Percentiles rank a stretch among this genome's conserved stretches.
Evolutionary conservation across 768 basidiomycete species (phyloP).

Genomic region (Lactarius psammicola): DNA sequence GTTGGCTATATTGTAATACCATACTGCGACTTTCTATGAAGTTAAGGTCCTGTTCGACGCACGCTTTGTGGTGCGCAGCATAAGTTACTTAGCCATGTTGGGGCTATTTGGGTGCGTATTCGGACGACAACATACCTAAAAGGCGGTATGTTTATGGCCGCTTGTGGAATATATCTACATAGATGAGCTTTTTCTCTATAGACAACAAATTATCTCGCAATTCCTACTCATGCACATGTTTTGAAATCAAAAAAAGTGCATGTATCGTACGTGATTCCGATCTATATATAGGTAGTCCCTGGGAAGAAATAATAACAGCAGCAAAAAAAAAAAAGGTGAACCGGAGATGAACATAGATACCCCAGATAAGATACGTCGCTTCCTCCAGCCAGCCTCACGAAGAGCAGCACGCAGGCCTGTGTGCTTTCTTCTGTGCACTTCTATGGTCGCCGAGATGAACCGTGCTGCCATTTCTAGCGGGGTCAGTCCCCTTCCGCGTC

Average conservation of each 20-base stretch:
- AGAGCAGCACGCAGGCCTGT: conserved; percentile 11
- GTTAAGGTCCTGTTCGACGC: no score
- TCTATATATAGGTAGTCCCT: neutral
- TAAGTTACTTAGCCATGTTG: neutral
- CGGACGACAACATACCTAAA: no score
- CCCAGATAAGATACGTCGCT: neutral
- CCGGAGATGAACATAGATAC: neutral
- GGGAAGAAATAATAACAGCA: neutral
- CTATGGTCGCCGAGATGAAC: conserved; percentile 15
- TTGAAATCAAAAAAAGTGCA: neutral
- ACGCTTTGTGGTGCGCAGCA: no score
- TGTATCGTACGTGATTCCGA: neutral
- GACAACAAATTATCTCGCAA: neutral
- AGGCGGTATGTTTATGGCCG: no score
- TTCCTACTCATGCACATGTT: neutral
- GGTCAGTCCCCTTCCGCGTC: conserved; percentile 46
- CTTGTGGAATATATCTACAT: neutral
- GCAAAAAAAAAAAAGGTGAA: neutral
- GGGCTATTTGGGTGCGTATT: neutral
- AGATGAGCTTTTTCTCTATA: neutral
- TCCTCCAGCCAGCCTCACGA: conserved; percentile 22
- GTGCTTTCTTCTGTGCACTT: neutral
- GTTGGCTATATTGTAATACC: no score
- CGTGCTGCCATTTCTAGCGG: conserved; percentile 35
- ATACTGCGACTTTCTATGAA: no score